Evolutionary conservation across 768 basidiomycete genomes (phyloP).

Genomic region (Psilocybe cyanescens): DNA sequence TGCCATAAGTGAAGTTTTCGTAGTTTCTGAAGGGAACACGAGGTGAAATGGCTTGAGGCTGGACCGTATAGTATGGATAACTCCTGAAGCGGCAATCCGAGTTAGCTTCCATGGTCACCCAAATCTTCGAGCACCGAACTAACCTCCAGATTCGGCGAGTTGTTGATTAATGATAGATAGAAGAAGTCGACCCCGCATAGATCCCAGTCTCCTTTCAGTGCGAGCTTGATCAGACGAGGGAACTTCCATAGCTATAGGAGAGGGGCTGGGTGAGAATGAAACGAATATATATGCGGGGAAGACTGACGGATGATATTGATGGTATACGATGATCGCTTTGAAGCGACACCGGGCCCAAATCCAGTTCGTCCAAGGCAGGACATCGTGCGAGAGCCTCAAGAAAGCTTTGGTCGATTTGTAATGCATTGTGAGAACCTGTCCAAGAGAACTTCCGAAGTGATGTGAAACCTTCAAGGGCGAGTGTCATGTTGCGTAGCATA

Average conservation of each 20-base stretch:
- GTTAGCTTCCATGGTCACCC: neutral
- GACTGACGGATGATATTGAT: slow-evolving; percentile 10
- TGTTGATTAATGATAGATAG: neutral
- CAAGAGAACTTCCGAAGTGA: slow-evolving; percentile 15
- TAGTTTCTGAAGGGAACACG: slow-evolving; percentile 19
- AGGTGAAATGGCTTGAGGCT: slow-evolving; percentile 10
- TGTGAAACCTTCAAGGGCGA: slow-evolving; percentile 10
- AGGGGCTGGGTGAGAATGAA: neutral
- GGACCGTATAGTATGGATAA: slow-evolving; percentile 13
- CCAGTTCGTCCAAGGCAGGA: slow-evolving; percentile 11
- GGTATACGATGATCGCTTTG: neutral
- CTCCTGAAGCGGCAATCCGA: slow-evolving; percentile 3
- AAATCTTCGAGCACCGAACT: neutral
- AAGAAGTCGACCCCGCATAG: neutral
- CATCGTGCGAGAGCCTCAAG: slow-evolving; percentile 12
- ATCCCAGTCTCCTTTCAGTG: slow-evolving; percentile 8
- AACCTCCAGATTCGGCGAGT: slow-evolving; percentile 9
- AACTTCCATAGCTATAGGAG: slow-evolving; percentile 12
- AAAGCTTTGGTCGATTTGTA: neutral
- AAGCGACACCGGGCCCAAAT: slow-evolving; percentile 8
- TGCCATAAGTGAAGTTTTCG: slow-evolving; percentile 21
- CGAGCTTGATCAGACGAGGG: slow-evolving; percentile 12
- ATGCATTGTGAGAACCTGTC: slow-evolving; percentile 3
- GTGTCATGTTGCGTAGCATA: slow-evolving; percentile 3
- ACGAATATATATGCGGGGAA: neutral